These are phyloP conservation scores for Pseudotsuga menziesii DNA, from an alignment of 75 land plant genomes.

Conservation along the genomic window DNA sequence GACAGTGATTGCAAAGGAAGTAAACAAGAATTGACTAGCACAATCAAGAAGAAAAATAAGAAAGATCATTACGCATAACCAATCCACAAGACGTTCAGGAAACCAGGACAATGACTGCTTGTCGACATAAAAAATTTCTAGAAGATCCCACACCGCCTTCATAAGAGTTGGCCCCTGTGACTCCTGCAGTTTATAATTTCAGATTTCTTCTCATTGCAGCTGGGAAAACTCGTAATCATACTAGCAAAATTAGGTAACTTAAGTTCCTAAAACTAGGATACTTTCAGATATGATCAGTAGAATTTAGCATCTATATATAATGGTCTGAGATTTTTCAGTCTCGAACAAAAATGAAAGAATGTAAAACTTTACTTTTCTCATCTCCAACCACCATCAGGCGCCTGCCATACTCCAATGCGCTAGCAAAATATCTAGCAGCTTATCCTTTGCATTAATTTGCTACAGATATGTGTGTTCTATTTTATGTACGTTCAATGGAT, in stretches of 20 bases:
- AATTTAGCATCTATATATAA: not conserved
- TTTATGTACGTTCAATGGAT: not conserved
- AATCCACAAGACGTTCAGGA: slow-evolving; percentile 82
- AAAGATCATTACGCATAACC: slow-evolving; percentile 73
- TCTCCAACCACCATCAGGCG: not conserved
- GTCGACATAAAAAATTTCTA: slow-evolving; percentile 91
- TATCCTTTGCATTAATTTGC: not conserved
- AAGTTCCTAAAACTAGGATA: not conserved
- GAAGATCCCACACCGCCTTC: slow-evolving; percentile 87
- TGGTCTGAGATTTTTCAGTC: not conserved
- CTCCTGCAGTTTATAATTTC: slow-evolving; percentile 20
- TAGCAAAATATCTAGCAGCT: not conserved
- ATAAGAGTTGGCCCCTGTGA: slow-evolving; percentile 37
- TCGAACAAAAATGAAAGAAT: not conserved
- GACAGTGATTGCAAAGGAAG: slow-evolving; percentile 10
- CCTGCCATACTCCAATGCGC: not conserved
- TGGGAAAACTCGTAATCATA: not conserved
- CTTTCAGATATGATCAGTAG: not conserved
- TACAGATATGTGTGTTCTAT: not conserved
- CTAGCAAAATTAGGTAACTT: not conserved
- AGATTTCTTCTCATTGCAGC: not conserved
- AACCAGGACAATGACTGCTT: slow-evolving; percentile 73
- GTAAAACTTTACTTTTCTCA: not conserved
- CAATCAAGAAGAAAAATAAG: slow-evolving; percentile 5
- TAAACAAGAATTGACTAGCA: not conserved